Evolutionary conservation across 805 yeast species (phyloP), one percentile per base, ranked within the genome.

Genomic region (Isabelozyma heimii): DNA sequence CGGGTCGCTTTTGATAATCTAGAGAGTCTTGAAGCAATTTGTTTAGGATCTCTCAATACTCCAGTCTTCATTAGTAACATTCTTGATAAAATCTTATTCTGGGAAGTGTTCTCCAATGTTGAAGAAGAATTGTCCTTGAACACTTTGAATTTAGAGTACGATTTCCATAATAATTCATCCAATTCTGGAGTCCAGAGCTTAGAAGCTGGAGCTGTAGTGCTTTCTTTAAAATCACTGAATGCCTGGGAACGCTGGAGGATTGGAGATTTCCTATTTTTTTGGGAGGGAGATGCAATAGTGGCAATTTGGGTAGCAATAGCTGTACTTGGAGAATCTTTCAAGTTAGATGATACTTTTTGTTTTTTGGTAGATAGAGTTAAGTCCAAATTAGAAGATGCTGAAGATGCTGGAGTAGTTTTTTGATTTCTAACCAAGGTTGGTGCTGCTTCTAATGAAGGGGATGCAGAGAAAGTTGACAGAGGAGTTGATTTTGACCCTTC

Each of bases 51-150:
- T 47, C 76, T 61, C 37, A 60, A 54, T 1, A 67, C 55, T 9
- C 73, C 72, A 7, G 75, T 65, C 51, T 65, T 69, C 50, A 65
- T 65, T 26, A 59, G 59, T 30, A 73, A 50, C 76, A 73, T 71
- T 43, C 75, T 59, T 3, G 76, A 69, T 40, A 73, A 57, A 12
- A 71, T 66, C 49, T 71, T 73, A 52, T 72, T 72, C 50, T 71
- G 76, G 5, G 72, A 63, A 13, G 75, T 62, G 42, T 63, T 63
- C 43, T 63, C 67, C 49, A 69, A 58, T 7, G 64, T 52, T 8
- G 61, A 49, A 0, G 66, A 50, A 40, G 55, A 53, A 27, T 58
- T 59, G 12, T 61, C 62, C 45, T 61, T 60, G 53, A 69, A 72
- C 13, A 61, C 56, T 17, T 61, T 61, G 50, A 66, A 73, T 50